These are phyloP conservation scores for Pseudevernia furfuracea DNA, from an alignment of 495 filamentous ascomycete species.

Conservation along the genomic window DNA sequence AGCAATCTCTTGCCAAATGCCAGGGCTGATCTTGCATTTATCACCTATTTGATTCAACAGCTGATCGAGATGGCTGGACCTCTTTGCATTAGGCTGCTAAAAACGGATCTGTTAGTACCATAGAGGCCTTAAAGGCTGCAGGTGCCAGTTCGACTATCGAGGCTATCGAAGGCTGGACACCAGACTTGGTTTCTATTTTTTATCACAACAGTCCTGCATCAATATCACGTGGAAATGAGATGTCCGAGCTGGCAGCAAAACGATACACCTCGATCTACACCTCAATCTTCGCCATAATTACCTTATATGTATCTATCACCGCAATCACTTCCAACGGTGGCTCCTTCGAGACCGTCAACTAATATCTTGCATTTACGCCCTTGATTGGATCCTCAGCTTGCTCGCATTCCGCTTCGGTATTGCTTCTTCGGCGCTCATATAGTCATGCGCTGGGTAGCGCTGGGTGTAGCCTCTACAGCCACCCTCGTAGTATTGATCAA, in stretches of 20 bases:
- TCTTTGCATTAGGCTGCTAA: conserved; percentile 6
- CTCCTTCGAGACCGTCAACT: conserved; percentile 39
- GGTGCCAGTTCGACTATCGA: conserved; percentile 1
- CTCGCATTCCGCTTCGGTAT: conserved; percentile 33
- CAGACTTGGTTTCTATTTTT: conserved; percentile 1
- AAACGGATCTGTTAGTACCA: conserved; percentile 4
- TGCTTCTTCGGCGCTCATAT: conserved; percentile 34
- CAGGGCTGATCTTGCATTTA: too few species aligned
- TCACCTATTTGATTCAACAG: too few species aligned
- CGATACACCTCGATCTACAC: too few species aligned
- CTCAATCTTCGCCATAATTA: conserved; percentile 38
- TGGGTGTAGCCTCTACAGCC: conserved; percentile 37
- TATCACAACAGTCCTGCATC: neutral
- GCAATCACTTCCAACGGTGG: conserved; percentile 38
- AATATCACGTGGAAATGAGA: neutral
- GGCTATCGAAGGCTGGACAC: conserved; percentile 3
- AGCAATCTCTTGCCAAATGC: too few species aligned
- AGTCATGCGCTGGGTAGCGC: conserved; percentile 37
- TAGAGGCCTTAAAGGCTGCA: neutral
- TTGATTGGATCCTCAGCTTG: conserved; percentile 40
- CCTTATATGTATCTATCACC: conserved; percentile 37
- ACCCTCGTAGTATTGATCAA: conserved; percentile 32
- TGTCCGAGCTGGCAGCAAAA: neutral
- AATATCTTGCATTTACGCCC: conserved; percentile 39
- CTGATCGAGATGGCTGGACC: conserved; percentile 6